phyloP scores from a whole-genome alignment of 176 grass and related monocot genomes.

The Aegilops speltoides region DNA sequence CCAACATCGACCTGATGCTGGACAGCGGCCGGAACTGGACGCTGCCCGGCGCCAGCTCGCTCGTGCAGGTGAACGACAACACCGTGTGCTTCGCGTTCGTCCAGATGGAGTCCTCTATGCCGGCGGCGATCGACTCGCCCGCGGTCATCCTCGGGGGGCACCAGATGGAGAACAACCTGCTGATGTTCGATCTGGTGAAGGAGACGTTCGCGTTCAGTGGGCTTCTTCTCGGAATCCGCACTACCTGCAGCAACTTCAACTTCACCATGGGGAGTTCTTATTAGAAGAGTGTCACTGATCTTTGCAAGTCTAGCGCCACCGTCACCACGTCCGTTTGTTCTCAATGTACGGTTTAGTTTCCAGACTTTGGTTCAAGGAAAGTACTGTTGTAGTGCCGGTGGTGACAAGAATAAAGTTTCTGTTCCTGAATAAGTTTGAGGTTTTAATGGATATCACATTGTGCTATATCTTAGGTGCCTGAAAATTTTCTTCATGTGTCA shows the following conservation, averaged over 20 bases:
- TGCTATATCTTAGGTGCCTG: too few relatives aligned
- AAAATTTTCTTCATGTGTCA: too few relatives aligned
- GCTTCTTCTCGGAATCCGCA: neutral
- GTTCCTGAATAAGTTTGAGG: too few relatives aligned
- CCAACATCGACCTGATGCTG: constrained; percentile 39
- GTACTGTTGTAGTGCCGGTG: neutral
- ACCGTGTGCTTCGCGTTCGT: constrained; percentile 33
- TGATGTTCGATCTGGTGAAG: constrained; percentile 25
- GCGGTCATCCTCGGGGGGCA: neutral
- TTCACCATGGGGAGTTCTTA: constrained; percentile 12
- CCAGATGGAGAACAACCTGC: constrained; percentile 40
- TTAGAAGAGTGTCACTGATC: neutral
- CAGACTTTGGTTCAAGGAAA: too few relatives aligned
- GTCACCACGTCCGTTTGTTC: neutral
- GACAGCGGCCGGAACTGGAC: constrained; percentile 14
- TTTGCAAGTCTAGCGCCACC: neutral
- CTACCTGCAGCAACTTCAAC: constrained; percentile 23
- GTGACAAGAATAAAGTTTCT: neutral
- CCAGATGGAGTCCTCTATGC: neutral
- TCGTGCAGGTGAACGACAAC: neutral
- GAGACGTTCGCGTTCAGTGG: neutral
- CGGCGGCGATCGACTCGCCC: neutral
- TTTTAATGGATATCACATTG: too few relatives aligned
- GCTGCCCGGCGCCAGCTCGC: constrained; percentile 17
- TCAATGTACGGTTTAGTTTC: neutral